phyloP scores from a whole-genome alignment of 129 eudicot species.

The Apium graveolens region DNA sequence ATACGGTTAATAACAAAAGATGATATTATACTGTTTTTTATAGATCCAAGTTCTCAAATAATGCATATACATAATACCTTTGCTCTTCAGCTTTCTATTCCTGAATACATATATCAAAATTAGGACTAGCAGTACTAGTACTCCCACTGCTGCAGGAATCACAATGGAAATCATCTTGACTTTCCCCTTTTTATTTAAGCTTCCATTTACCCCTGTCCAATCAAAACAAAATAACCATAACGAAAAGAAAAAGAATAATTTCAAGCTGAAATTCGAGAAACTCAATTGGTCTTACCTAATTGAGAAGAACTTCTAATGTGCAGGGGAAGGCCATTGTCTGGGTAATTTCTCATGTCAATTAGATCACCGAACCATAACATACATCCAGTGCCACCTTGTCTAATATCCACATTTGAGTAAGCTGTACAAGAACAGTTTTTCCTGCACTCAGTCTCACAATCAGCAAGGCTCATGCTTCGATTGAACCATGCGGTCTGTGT shows the following conservation, averaged over 20 bases:
- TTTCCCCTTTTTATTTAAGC: not conserved
- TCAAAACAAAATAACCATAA: not conserved
- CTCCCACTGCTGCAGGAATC: not conserved
- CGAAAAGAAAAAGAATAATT: not conserved
- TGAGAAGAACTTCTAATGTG: constrained; percentile 20
- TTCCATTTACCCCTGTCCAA: not conserved
- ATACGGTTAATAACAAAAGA: not conserved
- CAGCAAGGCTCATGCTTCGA: constrained; percentile 23
- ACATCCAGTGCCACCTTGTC: constrained; percentile 40
- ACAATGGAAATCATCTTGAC: not conserved
- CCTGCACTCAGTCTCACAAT: constrained; percentile 34
- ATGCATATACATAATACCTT: not conserved
- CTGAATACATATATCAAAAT: constrained; percentile 6
- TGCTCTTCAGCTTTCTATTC: constrained; percentile 1
- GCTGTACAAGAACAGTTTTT: constrained; percentile 42
- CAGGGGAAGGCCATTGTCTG: constrained; percentile 18
- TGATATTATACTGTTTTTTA: not conserved
- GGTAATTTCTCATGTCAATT: constrained; percentile 24
- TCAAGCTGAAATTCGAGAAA: not conserved
- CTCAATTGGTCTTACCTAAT: constrained; percentile 20
- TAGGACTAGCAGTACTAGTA: not conserved
- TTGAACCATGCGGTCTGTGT: constrained; percentile 19
- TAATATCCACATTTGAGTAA: constrained; percentile 25
- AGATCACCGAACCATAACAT: constrained; percentile 46
- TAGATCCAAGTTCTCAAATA: not conserved